Evolutionary conservation across 2,329 filamentous ascomycete species (phyloP).

Genomic region (Botrytis fragariae): DNA sequence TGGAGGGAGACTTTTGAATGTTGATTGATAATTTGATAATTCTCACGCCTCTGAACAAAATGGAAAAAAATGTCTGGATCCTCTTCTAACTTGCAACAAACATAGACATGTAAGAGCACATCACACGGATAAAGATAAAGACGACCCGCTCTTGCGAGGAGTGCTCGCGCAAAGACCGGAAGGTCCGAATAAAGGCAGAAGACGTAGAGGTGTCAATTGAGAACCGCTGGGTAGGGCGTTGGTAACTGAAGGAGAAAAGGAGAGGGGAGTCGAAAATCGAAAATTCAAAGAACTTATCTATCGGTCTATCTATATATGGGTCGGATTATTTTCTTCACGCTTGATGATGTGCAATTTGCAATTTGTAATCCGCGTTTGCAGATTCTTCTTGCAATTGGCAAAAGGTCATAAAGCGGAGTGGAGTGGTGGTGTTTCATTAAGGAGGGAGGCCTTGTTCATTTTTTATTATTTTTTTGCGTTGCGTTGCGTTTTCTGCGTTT

Average conservation of each 20-base stretch:
- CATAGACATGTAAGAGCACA: slow-evolving; percentile 86
- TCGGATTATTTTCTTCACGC: background rate
- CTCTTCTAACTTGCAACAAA: background rate
- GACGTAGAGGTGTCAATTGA: slow-evolving; percentile 49
- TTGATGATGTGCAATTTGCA: background rate
- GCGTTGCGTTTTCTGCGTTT: background rate
- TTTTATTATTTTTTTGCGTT: background rate
- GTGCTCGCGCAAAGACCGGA: slow-evolving; percentile 84
- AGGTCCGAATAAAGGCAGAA: slow-evolving; percentile 75
- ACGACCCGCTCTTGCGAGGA: slow-evolving; percentile 76
- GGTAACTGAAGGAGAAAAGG: background rate
- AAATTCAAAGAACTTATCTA: background rate
- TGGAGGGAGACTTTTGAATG: background rate
- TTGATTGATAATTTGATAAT: background rate
- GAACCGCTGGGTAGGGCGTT: background rate
- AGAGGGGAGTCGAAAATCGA: background rate
- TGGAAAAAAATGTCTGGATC: background rate
- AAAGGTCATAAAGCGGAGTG: background rate
- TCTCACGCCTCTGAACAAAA: background rate
- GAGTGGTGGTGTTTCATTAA: slow-evolving; percentile 5
- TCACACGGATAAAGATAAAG: slow-evolving; percentile 84
- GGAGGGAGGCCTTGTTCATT: background rate
- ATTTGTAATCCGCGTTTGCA: background rate
- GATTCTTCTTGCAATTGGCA: background rate
- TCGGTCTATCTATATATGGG: background rate